A percentile compares a stretch with the other conserved stretches of the same genome.
These are phyloP conservation scores for Yamadazyma tumulicola DNA, from an alignment of 805 yeast species.

Conservation along the genomic window DNA sequence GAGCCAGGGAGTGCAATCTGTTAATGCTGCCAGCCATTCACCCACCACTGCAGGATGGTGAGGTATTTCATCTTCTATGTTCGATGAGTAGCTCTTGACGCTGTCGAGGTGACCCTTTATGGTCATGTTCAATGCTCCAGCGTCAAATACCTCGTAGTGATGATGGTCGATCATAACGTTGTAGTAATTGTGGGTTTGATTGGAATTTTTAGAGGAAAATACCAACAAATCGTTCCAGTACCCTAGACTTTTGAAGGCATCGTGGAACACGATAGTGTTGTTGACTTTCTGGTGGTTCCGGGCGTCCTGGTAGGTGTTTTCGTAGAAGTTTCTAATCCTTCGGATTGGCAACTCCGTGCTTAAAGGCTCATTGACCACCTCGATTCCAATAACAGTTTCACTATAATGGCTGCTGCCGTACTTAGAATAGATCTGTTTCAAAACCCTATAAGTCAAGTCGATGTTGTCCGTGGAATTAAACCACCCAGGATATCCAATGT, in stretches of 20 bases:
- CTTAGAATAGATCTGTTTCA: slow-evolving; percentile 29
- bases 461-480: slow-evolving; percentile 26
- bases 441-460: slow-evolving; percentile 27
- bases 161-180: slow-evolving; percentile 40
- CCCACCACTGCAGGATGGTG: slow-evolving; percentile 56
- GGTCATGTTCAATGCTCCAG: slow-evolving; percentile 20
- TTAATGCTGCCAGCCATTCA: slow-evolving; percentile 72
- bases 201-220: slow-evolving; percentile 9
- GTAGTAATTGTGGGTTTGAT: slow-evolving; percentile 22
- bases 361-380: slow-evolving; percentile 40
- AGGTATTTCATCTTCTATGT: slow-evolving; percentile 35
- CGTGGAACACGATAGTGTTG: slow-evolving; percentile 56
- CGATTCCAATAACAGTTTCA: slow-evolving; percentile 38
- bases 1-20: slow-evolving; percentile 68
- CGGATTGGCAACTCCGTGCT: slow-evolving; percentile 21
- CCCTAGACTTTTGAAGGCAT: slow-evolving; percentile 56
- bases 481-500: slow-evolving; percentile 34
- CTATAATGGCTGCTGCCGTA: slow-evolving; percentile 25
- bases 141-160: slow-evolving; percentile 35
- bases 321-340: slow-evolving; percentile 26
- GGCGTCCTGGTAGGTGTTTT: slow-evolving; percentile 29
- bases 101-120: slow-evolving; percentile 29
- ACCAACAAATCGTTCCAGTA: slow-evolving; percentile 44
- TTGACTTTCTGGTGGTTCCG: slow-evolving; percentile 25
- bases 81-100: slow-evolving; percentile 28